phyloP scores from a whole-genome alignment of 73 alveolate species.

The Paramecium pentaurelia region DNA sequence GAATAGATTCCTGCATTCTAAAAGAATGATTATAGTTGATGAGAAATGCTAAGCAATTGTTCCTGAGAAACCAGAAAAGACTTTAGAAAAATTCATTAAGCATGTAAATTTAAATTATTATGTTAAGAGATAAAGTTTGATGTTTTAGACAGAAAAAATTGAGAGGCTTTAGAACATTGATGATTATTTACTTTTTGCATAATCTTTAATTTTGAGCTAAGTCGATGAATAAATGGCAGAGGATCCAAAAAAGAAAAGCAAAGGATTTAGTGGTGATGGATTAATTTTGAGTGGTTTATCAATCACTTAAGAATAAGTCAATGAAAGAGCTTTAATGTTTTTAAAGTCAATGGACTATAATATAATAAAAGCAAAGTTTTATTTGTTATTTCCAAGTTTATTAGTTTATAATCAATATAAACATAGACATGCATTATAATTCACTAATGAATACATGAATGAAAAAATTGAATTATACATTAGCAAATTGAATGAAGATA shows the following conservation, averaged over 20 bases:
- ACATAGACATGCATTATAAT: not conserved
- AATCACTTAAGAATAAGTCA: not conserved
- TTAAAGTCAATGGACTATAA: not conserved
- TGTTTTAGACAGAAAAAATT: not conserved
- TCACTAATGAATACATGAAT: constrained; percentile 27
- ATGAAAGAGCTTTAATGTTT: constrained; percentile 32
- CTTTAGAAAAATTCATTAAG: not conserved
- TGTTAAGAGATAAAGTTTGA: not conserved
- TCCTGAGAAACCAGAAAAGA: constrained; percentile 21
- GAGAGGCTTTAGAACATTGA: not conserved
- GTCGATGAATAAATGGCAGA: not conserved
- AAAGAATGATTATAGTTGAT: constrained; percentile 36
- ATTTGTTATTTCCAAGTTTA: constrained; percentile 1
- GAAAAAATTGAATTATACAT: constrained; percentile 22
- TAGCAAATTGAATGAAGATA: constrained; percentile 33
- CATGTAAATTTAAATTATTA: constrained; percentile 3
- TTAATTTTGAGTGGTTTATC: constrained; percentile 35
- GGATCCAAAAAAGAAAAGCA: constrained; percentile 5
- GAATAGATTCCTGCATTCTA: constrained; percentile 20
- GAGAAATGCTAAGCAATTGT: constrained; percentile 40
- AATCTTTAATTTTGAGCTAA: not conserved
- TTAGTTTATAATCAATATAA: not conserved
- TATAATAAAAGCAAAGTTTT: constrained; percentile 35
- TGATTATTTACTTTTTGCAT: constrained; percentile 18
- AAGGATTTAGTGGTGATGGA: constrained; percentile 52